Conservation (phyloP, 805 yeast genomes). For the Vanderwaltozyma tropicalis region DNA sequence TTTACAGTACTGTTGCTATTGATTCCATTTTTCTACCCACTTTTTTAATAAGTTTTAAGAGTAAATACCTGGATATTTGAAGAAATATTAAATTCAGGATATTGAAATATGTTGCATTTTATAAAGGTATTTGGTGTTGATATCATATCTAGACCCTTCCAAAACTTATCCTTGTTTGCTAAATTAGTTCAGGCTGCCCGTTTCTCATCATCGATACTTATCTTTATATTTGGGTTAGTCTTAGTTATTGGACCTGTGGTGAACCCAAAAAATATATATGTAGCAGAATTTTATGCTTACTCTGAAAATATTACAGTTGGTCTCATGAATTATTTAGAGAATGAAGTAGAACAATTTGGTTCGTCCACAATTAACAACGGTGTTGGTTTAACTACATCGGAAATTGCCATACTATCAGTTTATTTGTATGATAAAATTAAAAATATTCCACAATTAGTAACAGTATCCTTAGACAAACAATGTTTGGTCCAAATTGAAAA, state of each 20-base stretch:
- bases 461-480: constrained; percentile 17
- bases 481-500: constrained; percentile 11
- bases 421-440: constrained; percentile 19
- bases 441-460: constrained; percentile 20
- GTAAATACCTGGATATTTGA: too few species aligned
- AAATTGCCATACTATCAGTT: constrained; percentile 18
- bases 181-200: constrained; percentile 14
- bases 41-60: too few species aligned
- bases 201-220: constrained; percentile 12
- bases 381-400: constrained; percentile 25
- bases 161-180: constrained; percentile 18
- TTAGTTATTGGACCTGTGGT: constrained; percentile 14
- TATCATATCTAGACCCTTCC: constrained; percentile 7
- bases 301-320: constrained; percentile 20
- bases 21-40: too few species aligned
- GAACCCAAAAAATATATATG: constrained; percentile 12
- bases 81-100: too few species aligned
- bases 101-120: too few species aligned
- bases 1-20: too few species aligned
- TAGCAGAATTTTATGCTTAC: constrained; percentile 19
- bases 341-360: constrained; percentile 17
- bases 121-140: too few species aligned
- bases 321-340: constrained; percentile 15
- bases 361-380: constrained; percentile 21
- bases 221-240: constrained; percentile 13